Evolutionary conservation across 768 basidiomycete genomes (phyloP).

Genomic region (Auricularia auricula-judae): DNA sequence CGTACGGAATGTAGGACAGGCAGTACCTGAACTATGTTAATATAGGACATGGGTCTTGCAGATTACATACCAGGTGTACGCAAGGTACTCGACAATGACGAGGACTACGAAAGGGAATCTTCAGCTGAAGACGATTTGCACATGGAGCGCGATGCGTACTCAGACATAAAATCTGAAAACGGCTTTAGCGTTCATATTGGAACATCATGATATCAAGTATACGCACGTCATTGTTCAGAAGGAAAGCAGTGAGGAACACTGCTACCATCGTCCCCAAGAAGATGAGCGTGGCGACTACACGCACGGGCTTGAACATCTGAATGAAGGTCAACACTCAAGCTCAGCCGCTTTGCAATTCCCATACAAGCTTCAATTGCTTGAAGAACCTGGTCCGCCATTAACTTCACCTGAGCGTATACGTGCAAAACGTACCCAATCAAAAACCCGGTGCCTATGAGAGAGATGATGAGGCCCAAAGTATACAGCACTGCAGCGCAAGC

Average conservation of each 20-base stretch:
- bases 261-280: slow-evolving; percentile 71
- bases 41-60: slow-evolving; percentile 19
- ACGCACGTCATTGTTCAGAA: slow-evolving; percentile 53
- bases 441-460: slow-evolving; percentile 83
- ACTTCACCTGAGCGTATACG: slow-evolving; percentile 2
- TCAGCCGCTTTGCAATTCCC: slow-evolving; percentile 9
- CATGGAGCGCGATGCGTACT: neutral
- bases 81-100: slow-evolving; percentile 84
- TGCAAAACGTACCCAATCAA: slow-evolving; percentile 62
- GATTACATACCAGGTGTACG: slow-evolving; percentile 80
- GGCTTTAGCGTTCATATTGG: neutral
- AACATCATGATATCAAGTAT: slow-evolving; percentile 12
- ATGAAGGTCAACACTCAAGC: neutral
- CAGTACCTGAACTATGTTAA: slow-evolving; percentile 16
- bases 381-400: slow-evolving; percentile 38
- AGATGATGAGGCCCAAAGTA: slow-evolving; percentile 69
- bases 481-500: slow-evolving; percentile 50
- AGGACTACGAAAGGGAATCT: slow-evolving; percentile 43
- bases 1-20: slow-evolving; percentile 75
- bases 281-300: slow-evolving; percentile 68
- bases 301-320: slow-evolving; percentile 93
- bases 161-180: slow-evolving; percentile 4
- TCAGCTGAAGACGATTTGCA: neutral
- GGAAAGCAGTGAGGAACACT: slow-evolving; percentile 81
- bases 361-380: slow-evolving; percentile 72